Evolutionary conservation across 1,139 yeast genomes (phyloP).

Genomic region (Sugiyamaella xylanicola): DNA sequence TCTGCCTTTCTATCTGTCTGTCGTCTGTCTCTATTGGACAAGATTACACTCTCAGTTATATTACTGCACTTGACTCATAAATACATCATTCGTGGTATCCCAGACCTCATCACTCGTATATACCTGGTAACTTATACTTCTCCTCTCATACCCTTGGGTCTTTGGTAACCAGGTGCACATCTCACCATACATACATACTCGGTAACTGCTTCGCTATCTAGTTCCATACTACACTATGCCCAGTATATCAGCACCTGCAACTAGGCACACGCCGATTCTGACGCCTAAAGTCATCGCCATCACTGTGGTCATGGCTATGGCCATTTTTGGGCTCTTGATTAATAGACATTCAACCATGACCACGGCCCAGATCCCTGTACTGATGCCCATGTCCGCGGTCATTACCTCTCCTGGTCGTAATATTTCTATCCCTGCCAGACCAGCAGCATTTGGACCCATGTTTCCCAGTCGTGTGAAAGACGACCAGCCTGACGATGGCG

Average conservation of each 20-base stretch:
- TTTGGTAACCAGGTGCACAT: no score
- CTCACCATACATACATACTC: no score
- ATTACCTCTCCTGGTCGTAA: slow-evolving; percentile 34
- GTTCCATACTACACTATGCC: no score
- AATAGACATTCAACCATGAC: slow-evolving; percentile 8
- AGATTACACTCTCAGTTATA: no score
- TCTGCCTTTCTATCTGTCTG: no score
- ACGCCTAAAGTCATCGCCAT: slow-evolving; percentile 10
- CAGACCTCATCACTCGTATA: no score
- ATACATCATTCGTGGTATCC: no score
- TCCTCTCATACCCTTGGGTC: no score
- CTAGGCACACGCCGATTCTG: slow-evolving; percentile 1
- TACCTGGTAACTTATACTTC: no score
- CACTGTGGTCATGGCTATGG: slow-evolving; percentile 13
- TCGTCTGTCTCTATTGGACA: no score
- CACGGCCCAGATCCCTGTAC: slow-evolving; percentile 29
- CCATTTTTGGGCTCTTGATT: slow-evolving; percentile 10
- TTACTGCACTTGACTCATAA: no score
- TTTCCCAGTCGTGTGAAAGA: slow-evolving; percentile 26
- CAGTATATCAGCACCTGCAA: background rate
- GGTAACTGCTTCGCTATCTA: no score
- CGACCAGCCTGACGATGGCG: slow-evolving; percentile 4
- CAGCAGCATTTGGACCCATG: slow-evolving; percentile 44
- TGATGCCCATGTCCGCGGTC: slow-evolving; percentile 37
- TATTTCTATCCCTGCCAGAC: slow-evolving; percentile 39